Percentiles rank a stretch among this genome's conserved stretches.
Evolutionary conservation across 495 filamentous ascomycete species (phyloP).

Genomic region (Neurospora tetraspora): DNA sequence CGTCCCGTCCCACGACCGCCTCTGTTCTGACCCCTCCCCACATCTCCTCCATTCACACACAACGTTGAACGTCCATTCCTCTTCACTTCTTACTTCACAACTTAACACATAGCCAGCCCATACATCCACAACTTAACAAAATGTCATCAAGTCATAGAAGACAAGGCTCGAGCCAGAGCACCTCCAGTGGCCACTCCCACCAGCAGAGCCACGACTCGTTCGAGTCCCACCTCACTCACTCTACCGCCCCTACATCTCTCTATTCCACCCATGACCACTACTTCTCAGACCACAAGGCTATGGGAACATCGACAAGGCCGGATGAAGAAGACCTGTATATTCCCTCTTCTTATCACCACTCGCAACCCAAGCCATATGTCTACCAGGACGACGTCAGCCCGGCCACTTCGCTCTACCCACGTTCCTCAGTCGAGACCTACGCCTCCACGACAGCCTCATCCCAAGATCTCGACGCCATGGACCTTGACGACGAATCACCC

Average conservation of each 20-base stretch:
- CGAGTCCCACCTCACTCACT: conserved; percentile 39
- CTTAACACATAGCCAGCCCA: not conserved
- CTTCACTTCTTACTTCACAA: conserved; percentile 2
- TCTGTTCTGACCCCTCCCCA: conserved; percentile 7
- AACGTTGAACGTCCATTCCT: not conserved
- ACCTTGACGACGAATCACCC: conserved; percentile 41
- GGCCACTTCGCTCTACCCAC: conserved; percentile 40
- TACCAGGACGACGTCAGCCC: conserved; percentile 38
- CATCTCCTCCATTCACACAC: conserved; percentile 2
- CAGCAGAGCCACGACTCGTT: conserved; percentile 49
- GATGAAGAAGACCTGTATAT: not conserved
- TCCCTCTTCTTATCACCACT: not conserved
- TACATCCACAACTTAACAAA: not conserved
- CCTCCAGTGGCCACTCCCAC: conserved; percentile 49
- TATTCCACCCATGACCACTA: conserved; percentile 42
- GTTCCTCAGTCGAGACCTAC: conserved; percentile 68
- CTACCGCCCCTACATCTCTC: conserved; percentile 55
- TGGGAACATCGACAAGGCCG: conserved; percentile 19
- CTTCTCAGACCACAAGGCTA: conserved; percentile 34
- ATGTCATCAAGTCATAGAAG: conserved; percentile 19
- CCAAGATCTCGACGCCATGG: conserved; percentile 51
- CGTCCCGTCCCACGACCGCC: not conserved
- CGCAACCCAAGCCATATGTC: conserved; percentile 11
- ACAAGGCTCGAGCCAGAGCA: conserved; percentile 30
- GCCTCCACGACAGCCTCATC: conserved; percentile 61